Base-by-base conservation (phyloP, 2,329 filamentous ascomycete species). In the Xylaria sp. region DNA sequence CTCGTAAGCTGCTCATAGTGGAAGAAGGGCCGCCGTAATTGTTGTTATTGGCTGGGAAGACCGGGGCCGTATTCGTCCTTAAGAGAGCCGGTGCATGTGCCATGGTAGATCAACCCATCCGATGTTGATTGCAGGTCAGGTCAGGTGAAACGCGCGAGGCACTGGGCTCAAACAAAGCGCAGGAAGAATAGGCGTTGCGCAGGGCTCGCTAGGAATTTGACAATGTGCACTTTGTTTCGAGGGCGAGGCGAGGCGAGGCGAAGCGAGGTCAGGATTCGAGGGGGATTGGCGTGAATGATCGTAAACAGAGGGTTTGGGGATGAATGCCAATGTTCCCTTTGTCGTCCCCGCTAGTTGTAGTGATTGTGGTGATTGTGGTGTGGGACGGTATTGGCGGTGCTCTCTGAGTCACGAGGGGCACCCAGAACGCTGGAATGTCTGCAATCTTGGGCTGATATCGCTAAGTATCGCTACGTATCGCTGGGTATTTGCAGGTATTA, bases 1-100 rank as follows among this genome's bases (percentile, higher is more conserved):
- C 84, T 77, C 88, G 84, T 71, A 85, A 82, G 75, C 82, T 82
- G 78, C 81, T 87, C 84, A 88, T 87, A 70, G 78, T 83, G 78
- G 79, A 82, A 75, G 79, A 81, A 77, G 21, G 16, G 55, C 82
- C 79, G 73, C 82, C 81, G 76, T 84, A 81, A 78, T 84, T 84
- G 74, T 83, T 79, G 74, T 83, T 79, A 74, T 81, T 82, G 75
- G 82, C 78, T 75, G 84, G 81, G 76, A 88, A 87, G 77, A 84
- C 81, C 77, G 87, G 85, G 74, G 85, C 82, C 76, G 86, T 88
- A 75, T 87, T 87, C 76, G 84, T 88, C 85, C 87, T 84, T 75
- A 88, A 78, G 73, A 88, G 81, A 75, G 77, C 77, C 73, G 87
- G 84, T 81, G 86, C 86, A 84, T 88, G 84, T 79, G 87, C 86